Conservation (phyloP, 106 monocot species). For the Cymbidium sinense region DNA sequence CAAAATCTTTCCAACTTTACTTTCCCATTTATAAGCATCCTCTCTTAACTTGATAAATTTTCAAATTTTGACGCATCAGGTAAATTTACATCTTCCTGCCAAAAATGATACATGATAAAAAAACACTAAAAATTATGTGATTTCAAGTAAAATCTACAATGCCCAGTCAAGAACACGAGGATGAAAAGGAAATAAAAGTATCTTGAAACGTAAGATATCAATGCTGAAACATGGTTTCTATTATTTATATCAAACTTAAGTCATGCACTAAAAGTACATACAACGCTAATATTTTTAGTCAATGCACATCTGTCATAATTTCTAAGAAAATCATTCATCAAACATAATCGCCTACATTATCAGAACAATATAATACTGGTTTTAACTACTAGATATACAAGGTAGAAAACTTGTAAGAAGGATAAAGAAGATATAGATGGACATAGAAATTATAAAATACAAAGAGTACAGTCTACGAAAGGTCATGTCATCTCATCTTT, state of each 20-base stretch:
- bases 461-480: too few species aligned
- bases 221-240: neutral
- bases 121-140: neutral
- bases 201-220: neutral
- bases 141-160: neutral
- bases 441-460: neutral
- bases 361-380: neutral
- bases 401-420: neutral
- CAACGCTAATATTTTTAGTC: too few species aligned
- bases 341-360: neutral
- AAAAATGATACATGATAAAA: neutral
- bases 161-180: neutral
- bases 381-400: neutral
- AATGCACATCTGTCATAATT: too few species aligned
- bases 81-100: slow-evolving; percentile 8
- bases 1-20: slow-evolving; percentile 4
- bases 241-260: neutral
- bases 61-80: neutral
- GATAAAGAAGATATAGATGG: neutral
- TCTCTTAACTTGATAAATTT: neutral
- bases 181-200: neutral
- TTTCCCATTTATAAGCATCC: neutral
- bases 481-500: too few species aligned
- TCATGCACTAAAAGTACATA: neutral
- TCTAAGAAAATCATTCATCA: neutral